Conservation (phyloP, 352 stramenopile genomes). For the Pythium folliculosum region DNA sequence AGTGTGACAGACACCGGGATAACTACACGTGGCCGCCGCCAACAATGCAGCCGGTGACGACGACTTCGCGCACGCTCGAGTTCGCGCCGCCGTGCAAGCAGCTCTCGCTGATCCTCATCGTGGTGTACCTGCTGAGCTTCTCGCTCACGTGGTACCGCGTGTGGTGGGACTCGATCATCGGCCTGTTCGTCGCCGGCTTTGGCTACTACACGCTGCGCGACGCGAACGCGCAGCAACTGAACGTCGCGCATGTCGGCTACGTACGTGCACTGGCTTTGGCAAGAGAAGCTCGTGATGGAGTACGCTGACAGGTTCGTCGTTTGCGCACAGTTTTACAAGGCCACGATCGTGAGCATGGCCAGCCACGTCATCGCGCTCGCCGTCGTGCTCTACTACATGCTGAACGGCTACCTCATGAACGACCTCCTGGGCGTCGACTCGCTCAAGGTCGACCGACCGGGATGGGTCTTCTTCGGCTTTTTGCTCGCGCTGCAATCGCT, state of each 20-base stretch:
- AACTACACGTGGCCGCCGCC: too few species aligned
- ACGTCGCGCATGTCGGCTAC: conserved; percentile 34
- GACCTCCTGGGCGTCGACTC: conserved; percentile 39
- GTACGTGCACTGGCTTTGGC: conserved; percentile 16
- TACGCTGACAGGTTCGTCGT: too few species aligned
- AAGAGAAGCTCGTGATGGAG: neutral
- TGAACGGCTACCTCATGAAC: conserved; percentile 58
- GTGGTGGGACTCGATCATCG: conserved; percentile 80
- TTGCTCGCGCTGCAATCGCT: conserved; percentile 55
- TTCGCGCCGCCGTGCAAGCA: conserved; percentile 63
- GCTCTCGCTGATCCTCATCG: conserved; percentile 53
- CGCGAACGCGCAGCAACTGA: conserved; percentile 47
- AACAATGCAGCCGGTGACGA: conserved; percentile 24
- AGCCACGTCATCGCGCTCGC: conserved; percentile 62
- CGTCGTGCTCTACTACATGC: conserved; percentile 58
- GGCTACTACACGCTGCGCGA: conserved; percentile 62
- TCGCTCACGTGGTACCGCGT: conserved; percentile 78
- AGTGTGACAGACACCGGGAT: too few species aligned
- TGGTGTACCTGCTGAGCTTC: conserved; percentile 62
- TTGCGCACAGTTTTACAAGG: conserved; percentile 58
- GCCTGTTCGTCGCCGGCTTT: conserved; percentile 41
- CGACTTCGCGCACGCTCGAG: conserved; percentile 59
- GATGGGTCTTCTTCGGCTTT: conserved; percentile 63
- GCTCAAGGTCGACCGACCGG: conserved; percentile 30
- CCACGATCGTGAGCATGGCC: conserved; percentile 48